phyloP scores from a whole-genome alignment of 352 stramenopile genomes.

The Phytophthora tubulina region DNA sequence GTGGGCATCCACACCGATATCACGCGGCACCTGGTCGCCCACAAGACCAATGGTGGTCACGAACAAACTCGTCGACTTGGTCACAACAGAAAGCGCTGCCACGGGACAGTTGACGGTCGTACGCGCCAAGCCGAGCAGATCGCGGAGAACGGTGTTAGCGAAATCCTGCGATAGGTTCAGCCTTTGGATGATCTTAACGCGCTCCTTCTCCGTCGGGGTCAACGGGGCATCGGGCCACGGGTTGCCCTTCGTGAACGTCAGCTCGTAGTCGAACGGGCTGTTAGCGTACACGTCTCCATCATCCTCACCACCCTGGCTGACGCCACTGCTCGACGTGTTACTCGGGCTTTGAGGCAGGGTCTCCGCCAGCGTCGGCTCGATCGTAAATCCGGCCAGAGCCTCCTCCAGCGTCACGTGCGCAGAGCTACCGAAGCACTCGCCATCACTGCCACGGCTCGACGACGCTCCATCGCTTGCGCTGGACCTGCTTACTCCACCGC shows the following conservation, averaged over 20 bases:
- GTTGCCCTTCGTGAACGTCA: conserved; percentile 80
- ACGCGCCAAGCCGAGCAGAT: conserved; percentile 77
- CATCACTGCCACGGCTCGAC: conserved; percentile 44
- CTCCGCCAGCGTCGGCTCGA: conserved; percentile 47
- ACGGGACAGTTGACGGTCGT: conserved; percentile 78
- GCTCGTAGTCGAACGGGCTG: conserved; percentile 68
- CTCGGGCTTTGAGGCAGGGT: conserved; percentile 42
- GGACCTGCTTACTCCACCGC: conserved; percentile 29
- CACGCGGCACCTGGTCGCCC: conserved; percentile 80
- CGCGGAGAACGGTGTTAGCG: conserved; percentile 75
- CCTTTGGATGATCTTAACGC: conserved; percentile 64
- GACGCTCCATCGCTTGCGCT: conserved; percentile 38
- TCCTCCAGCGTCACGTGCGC: conserved; percentile 53
- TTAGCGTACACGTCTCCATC: conserved; percentile 71
- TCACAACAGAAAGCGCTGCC: conserved; percentile 75
- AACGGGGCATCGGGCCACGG: conserved; percentile 79
- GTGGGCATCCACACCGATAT: conserved; percentile 79
- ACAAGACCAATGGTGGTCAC: conserved; percentile 80
- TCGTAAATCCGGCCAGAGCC: conserved; percentile 47
- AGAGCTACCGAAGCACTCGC: conserved; percentile 44
- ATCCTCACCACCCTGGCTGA: conserved; percentile 49
- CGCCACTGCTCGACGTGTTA: conserved; percentile 45
- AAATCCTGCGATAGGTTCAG: conserved; percentile 85
- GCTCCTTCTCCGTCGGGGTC: conserved; percentile 60
- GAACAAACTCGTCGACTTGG: conserved; percentile 76